Base-by-base conservation (phyloP, 257 asterid species). In the Lycium barbarum region DNA sequence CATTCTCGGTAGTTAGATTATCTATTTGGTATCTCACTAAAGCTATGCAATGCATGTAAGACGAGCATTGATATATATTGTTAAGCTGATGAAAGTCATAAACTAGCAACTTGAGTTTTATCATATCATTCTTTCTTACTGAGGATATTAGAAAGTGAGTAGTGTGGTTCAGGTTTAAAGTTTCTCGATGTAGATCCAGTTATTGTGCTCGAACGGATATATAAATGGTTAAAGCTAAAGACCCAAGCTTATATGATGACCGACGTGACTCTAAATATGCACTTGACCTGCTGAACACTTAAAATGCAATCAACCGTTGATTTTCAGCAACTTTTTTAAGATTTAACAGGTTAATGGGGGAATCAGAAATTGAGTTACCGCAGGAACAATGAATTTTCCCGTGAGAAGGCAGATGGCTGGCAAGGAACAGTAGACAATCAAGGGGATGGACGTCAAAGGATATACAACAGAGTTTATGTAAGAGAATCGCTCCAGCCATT, bases 391-490 rank as follows among this genome's bases (percentile, higher is more conserved):
- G 82, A 95, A 94, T 84, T 91, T 93, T 45, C 99, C 99, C 1
- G 99, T 94, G 49, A 95, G 95, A 84, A 95, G 98, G 91, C 98
- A 95, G 81, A 94, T 90, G 87, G 99, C 98, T 1, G 99, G 99
- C 88, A 95, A 88, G 7, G 96, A 91, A 89, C 99, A 95, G 88
- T 95, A 95, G 10, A 92, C 93, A 65, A 95, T 82, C 95, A 95
- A 86, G 7, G 99, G 99, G 76, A 95, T 88, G 85, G 97, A 94
- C 57, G 99, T 95, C 93, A 90, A 92, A 12, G 99, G 99, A 90
- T 95, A 95, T 43, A 95, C 95, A 33, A 95, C 99, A 5, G 98
- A 95, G 54, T 93, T 94, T 88, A 95, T 93, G 84, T 95, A 95
- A 2, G 98, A 95, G 76, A 95, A 81, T 6, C 99, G 85, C 83